Percentiles rank a stretch among this genome's conserved stretches.
Evolutionary conservation across 495 filamentous ascomycete genomes (phyloP).

Genomic region (Hypomontagnella submonticulosa): DNA sequence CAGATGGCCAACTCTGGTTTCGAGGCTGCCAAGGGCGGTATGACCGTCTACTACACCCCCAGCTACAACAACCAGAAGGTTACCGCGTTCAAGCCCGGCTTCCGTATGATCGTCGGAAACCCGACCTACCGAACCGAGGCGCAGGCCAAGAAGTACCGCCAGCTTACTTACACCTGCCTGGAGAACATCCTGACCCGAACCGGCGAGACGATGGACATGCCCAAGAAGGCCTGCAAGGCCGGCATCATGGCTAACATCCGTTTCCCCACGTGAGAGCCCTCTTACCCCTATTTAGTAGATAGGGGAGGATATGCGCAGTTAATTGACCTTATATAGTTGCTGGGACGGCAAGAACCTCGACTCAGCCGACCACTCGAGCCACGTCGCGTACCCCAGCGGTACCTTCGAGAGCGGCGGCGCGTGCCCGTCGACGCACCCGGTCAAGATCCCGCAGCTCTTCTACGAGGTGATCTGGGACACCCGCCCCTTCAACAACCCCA

Average conservation of each 20-base stretch:
- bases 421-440: constrained; percentile 51
- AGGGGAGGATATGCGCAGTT: background rate
- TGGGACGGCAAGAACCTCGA: constrained; percentile 52
- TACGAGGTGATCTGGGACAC: constrained; percentile 55
- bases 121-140: constrained; percentile 44
- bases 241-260: constrained; percentile 55
- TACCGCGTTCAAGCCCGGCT: constrained; percentile 55
- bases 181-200: constrained; percentile 42
- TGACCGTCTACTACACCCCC: constrained; percentile 50
- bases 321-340: constrained; percentile 33
- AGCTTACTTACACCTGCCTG: constrained; percentile 50
- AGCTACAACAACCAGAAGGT: constrained; percentile 41
- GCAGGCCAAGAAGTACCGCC: constrained; percentile 42
- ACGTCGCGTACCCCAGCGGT: constrained; percentile 54
- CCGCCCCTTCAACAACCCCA: constrained; percentile 50
- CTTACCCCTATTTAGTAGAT: background rate
- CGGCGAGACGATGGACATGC: constrained; percentile 48
- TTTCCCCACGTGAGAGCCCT: constrained; percentile 45
- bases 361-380: constrained; percentile 50
- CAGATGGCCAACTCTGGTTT: constrained; percentile 47
- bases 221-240: constrained; percentile 48
- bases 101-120: constrained; percentile 56
- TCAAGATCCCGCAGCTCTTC: constrained; percentile 53
- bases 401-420: constrained; percentile 52
- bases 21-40: constrained; percentile 43